phyloP scores from a whole-genome alignment of 2,329 filamentous ascomycete species.

The Colletotrichum zoysiae region DNA sequence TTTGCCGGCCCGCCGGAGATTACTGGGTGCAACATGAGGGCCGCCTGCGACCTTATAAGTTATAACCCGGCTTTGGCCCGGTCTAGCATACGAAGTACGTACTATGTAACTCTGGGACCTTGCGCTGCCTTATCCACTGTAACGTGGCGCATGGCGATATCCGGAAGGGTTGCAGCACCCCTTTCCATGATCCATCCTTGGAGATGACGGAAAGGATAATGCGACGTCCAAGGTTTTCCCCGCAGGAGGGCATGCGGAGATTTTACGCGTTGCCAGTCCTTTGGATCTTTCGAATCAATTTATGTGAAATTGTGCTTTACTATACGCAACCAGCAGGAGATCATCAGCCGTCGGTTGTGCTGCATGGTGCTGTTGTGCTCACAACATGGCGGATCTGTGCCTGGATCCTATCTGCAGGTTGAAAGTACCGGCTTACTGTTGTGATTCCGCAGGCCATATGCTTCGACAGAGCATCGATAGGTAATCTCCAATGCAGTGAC shows the following conservation, averaged over 20 bases:
- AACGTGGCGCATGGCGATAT: background rate
- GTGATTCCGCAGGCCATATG: background rate
- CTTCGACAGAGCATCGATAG: background rate
- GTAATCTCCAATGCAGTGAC: background rate
- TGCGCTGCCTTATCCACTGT: background rate
- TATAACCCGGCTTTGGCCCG: background rate
- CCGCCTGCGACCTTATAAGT: background rate
- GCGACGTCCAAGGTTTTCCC: background rate
- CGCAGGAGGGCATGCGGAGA: background rate
- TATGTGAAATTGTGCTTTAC: background rate
- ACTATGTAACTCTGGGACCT: background rate
- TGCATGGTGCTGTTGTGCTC: background rate
- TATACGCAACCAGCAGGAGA: background rate
- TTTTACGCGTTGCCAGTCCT: background rate
- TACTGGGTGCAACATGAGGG: background rate
- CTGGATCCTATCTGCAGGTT: background rate
- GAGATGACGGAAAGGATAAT: background rate
- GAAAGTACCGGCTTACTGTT: background rate
- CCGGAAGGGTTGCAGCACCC: background rate
- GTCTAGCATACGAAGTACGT: no score
- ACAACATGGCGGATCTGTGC: background rate
- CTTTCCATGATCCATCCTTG: background rate
- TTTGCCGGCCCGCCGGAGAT: background rate
- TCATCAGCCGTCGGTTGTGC: background rate
- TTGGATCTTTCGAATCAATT: no score